Evolutionary conservation across 2,329 filamentous ascomycete species (phyloP), one percentile per base, ranked within the genome.

Genomic region (Arthroderma uncinatum): DNA sequence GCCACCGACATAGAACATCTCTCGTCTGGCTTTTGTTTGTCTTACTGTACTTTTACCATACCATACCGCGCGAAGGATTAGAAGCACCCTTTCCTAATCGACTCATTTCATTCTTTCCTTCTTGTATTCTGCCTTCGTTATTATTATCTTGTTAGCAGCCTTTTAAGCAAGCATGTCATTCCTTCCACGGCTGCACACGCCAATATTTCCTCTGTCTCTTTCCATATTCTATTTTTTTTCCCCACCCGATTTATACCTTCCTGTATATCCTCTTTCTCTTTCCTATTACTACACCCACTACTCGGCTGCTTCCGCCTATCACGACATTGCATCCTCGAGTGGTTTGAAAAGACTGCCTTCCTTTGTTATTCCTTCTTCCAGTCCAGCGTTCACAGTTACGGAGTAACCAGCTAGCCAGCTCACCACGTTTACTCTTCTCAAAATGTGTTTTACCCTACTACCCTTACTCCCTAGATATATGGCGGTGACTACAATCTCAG

Each of bases 131-230:
- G 47, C 25, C 33, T 25, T 28, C 25, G 14, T 50, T 25, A 30
- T 33, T 33, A 50, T 50, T 23, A 28, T 30, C 21, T 16, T 16
- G 2, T 50, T 50, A 30, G 25, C 47, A 50, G 25, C 25, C 47
- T 50, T 50, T 50, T 16, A 50, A 50, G 47, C 47, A 50, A 50
- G 47, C 47, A 50, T 50, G 47, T 33, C 47, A 33, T 50, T 33
- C 44, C 25, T 30, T 48, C 28, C 28, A 50, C 19, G 23, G 25
- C 25, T 33, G 25, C 14, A 16, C 25, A 50, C 5, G 8, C 47
- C 47, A 7, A n/a, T 25, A 14, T 50, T 50, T 50, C 47, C 28
- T 50, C 47, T 50, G 47, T 50, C 47, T 30, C 23, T 48, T 48
- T 48, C 21, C 25, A 6, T 7, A 9, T 12, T 16, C 47, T 50